These are phyloP conservation scores for Byssoonygena ceratinophila DNA, from an alignment of 2,329 filamentous ascomycete genomes.

Conservation along the genomic window DNA sequence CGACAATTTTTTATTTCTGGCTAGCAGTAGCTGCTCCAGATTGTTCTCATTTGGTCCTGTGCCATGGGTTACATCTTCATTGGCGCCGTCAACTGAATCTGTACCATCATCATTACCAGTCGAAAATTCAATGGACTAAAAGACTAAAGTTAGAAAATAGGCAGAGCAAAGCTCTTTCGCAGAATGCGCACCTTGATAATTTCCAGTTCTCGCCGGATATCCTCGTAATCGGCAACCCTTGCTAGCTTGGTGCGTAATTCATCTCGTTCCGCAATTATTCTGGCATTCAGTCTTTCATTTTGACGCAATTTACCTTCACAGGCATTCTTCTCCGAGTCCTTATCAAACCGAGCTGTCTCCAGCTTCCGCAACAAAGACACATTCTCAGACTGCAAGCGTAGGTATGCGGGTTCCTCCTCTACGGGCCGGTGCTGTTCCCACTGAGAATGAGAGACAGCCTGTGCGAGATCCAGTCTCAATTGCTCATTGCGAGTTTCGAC, in stretches of 20 bases:
- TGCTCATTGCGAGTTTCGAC: constrained; percentile 92
- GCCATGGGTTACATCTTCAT: constrained; percentile 20
- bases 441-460: constrained; percentile 65
- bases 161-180: neutral
- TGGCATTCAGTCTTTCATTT: constrained; percentile 66
- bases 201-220: constrained; percentile 89
- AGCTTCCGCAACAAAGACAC: constrained; percentile 81
- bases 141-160: constrained; percentile 11
- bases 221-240: constrained; percentile 89
- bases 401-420: constrained; percentile 81
- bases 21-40: constrained; percentile 79
- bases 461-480: constrained; percentile 77
- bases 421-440: constrained; percentile 48
- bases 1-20: constrained; percentile 90
- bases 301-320: constrained; percentile 64
- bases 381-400: constrained; percentile 85
- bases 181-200: constrained; percentile 58
- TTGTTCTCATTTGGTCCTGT: constrained; percentile 61
- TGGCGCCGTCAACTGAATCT: constrained; percentile 31
- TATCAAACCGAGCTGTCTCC: constrained; percentile 72
- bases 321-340: constrained; percentile 66
- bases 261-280: constrained; percentile 71
- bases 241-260: constrained; percentile 67
- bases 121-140: constrained; percentile 81
- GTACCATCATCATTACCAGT: constrained; percentile 73